Base-by-base conservation (phyloP, 2,329 filamentous ascomycete species). In the Microcyclospora pomicola region DNA sequence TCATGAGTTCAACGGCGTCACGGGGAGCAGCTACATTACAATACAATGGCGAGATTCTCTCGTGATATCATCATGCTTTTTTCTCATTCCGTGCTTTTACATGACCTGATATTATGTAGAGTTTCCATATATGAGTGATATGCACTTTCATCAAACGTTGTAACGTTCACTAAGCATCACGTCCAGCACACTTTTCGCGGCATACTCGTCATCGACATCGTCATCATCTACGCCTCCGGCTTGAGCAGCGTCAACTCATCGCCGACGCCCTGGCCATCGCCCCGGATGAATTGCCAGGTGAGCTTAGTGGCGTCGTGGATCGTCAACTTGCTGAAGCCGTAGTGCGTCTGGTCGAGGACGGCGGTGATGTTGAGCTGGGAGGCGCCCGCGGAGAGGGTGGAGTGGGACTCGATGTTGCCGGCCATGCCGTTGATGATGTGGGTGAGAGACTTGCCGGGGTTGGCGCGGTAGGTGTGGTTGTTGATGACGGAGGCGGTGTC, bases 351-450 rank as follows among this genome's bases (percentile, higher is more conserved):
- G 49, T 71, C 64, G 15, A 71, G 55, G 0, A 64, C 52, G 13
- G 59, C 59, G 5, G 67, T 70, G 31, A 66, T 63, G 40, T 62
- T 55, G n/a, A 61, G 49, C n/a, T n/a, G 7, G 56, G 15, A 7
- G 31, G 40, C 49, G 16, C 54, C 56, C 2, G 41, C 41, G 35
- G 48, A 47, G 11, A 70, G 50, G 2, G 54, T 59, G 43, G 56
- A 62, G 53, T 71, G 68, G 40, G 61, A 65, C 45, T 71, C 68
- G 32, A 71, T 62, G 42, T 71, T 71, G 15, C 68, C 68, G 2
- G 68, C 68, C 59, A 67, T 66, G n/a, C 68, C 68, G 48, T 71
- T 71, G 51, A 67, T 57, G 27, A 72, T 55, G 41, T 70, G 66
- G 2, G 65, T 67, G 42, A 71, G 64, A 13, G 65, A 68, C 15